Conservation (phyloP, 2,329 filamentous ascomycete genomes). For the Coccinonectria pachysandricola region DNA sequence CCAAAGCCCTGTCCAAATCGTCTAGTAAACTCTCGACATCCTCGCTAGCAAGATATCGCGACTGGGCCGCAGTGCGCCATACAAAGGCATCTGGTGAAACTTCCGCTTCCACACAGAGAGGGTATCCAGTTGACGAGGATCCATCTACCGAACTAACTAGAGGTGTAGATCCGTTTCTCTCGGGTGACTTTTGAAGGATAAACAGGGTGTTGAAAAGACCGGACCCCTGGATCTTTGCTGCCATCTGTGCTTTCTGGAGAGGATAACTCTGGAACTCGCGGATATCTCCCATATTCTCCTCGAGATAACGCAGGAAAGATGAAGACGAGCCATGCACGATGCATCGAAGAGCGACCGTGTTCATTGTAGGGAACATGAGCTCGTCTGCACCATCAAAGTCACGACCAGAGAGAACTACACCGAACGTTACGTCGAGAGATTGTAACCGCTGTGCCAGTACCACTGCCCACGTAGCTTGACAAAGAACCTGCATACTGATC, state of each 20-base stretch:
- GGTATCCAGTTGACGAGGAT: constrained; percentile 64
- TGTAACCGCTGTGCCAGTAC: constrained; percentile 53
- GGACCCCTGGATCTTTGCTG: constrained; percentile 23
- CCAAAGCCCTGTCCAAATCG: constrained; percentile 49
- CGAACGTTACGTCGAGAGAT: constrained; percentile 69
- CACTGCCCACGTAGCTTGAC: constrained; percentile 66
- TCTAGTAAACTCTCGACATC: constrained; percentile 43
- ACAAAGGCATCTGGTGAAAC: constrained; percentile 40
- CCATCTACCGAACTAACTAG: constrained; percentile 56
- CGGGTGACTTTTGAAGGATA: constrained; percentile 36
- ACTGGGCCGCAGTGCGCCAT: constrained; percentile 66
- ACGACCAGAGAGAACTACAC: constrained; percentile 75
- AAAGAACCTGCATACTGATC: constrained; percentile 66
- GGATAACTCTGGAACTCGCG: constrained; percentile 69
- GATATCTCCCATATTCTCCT: constrained; percentile 56
- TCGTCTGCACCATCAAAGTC: constrained; percentile 58
- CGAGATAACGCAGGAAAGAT: constrained; percentile 62
- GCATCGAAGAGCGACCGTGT: constrained; percentile 67
- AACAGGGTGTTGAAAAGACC: constrained; percentile 47
- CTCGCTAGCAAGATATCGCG: constrained; percentile 35
- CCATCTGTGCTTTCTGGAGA: constrained; percentile 55
- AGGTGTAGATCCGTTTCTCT: not conserved
- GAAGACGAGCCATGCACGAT: constrained; percentile 58
- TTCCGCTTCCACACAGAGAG: constrained; percentile 75
- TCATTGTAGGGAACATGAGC: constrained; percentile 83